phyloP scores from a whole-genome alignment of 805 yeast species.

The Candida morakotiae region DNA sequence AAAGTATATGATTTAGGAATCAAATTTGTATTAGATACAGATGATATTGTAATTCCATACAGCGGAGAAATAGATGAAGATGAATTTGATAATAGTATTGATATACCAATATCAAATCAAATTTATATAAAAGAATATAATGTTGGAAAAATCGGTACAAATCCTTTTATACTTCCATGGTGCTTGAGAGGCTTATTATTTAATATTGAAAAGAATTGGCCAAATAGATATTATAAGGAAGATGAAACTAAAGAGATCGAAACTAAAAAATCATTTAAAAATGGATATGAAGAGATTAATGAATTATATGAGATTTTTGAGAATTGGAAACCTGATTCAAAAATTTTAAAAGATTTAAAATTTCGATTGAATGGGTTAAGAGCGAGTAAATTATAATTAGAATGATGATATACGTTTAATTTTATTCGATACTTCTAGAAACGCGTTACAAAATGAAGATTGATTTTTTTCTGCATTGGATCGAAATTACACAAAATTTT shows the following conservation, averaged over 20 bases:
- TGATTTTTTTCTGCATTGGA: too few relatives aligned
- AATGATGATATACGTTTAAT: background rate
- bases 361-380: conserved; percentile 61
- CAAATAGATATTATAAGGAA: conserved; percentile 37
- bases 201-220: conserved; percentile 50
- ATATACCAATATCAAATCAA: conserved; percentile 28
- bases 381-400: conserved; percentile 29
- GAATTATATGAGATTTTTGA: conserved; percentile 69
- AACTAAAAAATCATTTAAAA: conserved; percentile 10
- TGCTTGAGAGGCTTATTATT: conserved; percentile 78
- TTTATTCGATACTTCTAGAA: too few relatives aligned
- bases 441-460: background rate
- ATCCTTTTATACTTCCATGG: conserved; percentile 92
- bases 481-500: background rate
- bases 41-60: conserved; percentile 45
- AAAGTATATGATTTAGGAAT: conserved; percentile 81
- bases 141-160: conserved; percentile 62
- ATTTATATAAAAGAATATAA: conserved; percentile 46
- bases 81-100: conserved; percentile 6
- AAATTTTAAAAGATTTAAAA: conserved; percentile 77
- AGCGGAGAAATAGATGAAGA: conserved; percentile 5
- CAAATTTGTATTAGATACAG: conserved; percentile 70
- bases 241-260: conserved; percentile 25
- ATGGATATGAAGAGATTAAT: conserved; percentile 51
- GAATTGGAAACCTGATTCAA: conserved; percentile 82